Evolutionary conservation across 345 rosid genomes (phyloP).

Genomic region (Melaleuca quinquenervia): DNA sequence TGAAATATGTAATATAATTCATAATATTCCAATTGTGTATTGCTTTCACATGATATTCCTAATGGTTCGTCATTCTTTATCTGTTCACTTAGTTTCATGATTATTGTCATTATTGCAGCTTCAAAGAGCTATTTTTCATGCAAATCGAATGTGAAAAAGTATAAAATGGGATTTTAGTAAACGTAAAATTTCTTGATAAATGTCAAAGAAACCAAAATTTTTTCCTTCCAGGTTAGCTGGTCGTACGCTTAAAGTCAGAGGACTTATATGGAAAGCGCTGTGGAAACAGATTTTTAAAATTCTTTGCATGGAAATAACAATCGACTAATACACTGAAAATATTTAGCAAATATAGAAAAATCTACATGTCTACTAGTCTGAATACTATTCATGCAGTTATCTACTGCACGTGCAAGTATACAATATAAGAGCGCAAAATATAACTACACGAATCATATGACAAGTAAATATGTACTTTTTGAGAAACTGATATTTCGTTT

Average conservation of each 20-base stretch:
- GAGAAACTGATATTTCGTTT: neutral
- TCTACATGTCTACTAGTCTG: neutral
- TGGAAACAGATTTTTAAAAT: neutral
- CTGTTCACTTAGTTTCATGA: neutral
- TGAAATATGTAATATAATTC: too few relatives aligned
- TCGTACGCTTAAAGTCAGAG: neutral
- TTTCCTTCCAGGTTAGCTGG: neutral
- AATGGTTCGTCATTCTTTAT: too few relatives aligned
- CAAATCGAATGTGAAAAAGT: neutral
- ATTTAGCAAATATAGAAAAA: neutral
- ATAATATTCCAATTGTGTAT: too few relatives aligned
- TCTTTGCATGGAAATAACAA: neutral
- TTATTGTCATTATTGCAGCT: neutral
- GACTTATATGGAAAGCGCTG: neutral
- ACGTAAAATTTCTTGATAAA: neutral
- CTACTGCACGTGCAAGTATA: neutral
- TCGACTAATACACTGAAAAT: neutral
- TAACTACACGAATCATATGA: neutral
- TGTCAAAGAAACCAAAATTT: neutral
- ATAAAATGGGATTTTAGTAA: neutral
- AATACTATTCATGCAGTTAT: neutral
- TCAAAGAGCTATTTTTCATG: neutral
- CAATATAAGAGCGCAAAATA: neutral
- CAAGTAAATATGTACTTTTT: neutral
- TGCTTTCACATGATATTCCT: too few relatives aligned